Evolutionary conservation across 2,329 filamentous ascomycete genomes (phyloP).

Genomic region (Dactylella cylindrospora): DNA sequence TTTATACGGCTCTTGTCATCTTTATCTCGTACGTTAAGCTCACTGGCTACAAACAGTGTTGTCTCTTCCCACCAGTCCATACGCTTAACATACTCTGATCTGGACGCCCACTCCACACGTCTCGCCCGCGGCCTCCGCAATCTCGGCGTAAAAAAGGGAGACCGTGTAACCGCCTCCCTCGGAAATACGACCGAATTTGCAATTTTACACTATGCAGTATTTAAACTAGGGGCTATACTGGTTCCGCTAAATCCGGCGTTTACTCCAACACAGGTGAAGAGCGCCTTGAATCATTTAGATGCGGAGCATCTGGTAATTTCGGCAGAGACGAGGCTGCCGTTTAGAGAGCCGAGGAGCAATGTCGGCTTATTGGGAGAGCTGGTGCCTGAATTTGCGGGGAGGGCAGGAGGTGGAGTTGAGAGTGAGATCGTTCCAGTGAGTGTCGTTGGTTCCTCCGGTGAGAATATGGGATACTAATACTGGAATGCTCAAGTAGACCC

Average conservation of each 20-base stretch:
- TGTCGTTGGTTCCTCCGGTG: too few relatives aligned
- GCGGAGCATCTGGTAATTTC: constrained; percentile 76
- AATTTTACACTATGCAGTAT: constrained; percentile 76
- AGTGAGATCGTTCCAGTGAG: constrained; percentile 31
- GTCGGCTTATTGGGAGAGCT: constrained; percentile 50
- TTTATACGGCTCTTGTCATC: background rate
- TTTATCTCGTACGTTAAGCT: background rate
- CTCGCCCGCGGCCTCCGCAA: constrained; percentile 70
- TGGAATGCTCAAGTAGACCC: constrained; percentile 63
- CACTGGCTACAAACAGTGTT: constrained; percentile 53
- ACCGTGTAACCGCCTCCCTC: constrained; percentile 80
- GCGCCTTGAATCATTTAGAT: constrained; percentile 74
- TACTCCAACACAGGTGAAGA: constrained; percentile 73
- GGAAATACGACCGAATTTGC: constrained; percentile 85
- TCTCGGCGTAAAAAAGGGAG: constrained; percentile 74
- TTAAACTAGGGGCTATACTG: constrained; percentile 90
- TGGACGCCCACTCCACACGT: constrained; percentile 75
- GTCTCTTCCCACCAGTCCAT: constrained; percentile 64
- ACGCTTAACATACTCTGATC: constrained; percentile 69
- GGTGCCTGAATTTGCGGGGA: constrained; percentile 53
- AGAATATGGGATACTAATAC: too few relatives aligned
- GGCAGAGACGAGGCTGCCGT: constrained; percentile 81
- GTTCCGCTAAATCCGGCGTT: constrained; percentile 94
- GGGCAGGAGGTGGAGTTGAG: constrained; percentile 17
- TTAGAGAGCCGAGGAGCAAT: constrained; percentile 59